A percentile compares a stretch with the other conserved stretches of the same genome.
These are phyloP conservation scores for Pseudevernia furfuracea DNA, from an alignment of 495 filamentous ascomycete genomes.

Conservation along the genomic window DNA sequence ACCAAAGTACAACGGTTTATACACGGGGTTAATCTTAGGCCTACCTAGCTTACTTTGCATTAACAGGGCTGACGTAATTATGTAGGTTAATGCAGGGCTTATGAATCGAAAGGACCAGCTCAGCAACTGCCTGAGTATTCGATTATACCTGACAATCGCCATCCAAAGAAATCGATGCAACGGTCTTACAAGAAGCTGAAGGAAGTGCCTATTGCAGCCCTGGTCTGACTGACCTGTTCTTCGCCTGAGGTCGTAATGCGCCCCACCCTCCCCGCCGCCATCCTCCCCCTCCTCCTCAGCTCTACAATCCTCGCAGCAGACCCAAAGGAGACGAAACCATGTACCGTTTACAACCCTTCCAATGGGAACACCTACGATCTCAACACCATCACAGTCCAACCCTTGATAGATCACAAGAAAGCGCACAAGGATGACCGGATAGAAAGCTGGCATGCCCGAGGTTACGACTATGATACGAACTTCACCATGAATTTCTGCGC, in stretches of 20 bases:
- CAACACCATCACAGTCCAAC: constrained; percentile 57
- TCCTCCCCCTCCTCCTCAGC: constrained; percentile 31
- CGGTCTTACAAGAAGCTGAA: background rate
- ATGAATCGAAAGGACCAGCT: background rate
- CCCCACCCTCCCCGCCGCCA: constrained; percentile 22
- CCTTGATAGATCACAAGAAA: constrained; percentile 50
- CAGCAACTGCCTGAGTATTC: constrained; percentile 11
- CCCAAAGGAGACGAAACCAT: constrained; percentile 48
- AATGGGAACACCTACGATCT: constrained; percentile 87
- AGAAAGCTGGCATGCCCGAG: constrained; percentile 74
- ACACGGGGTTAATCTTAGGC: no score
- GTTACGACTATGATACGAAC: constrained; percentile 79
- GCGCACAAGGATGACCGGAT: constrained; percentile 50
- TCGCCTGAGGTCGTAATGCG: constrained; percentile 12
- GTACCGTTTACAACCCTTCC: constrained; percentile 67
- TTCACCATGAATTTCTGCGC: constrained; percentile 95
- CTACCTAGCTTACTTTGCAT: constrained; percentile 1
- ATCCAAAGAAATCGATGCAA: background rate
- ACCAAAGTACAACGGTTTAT: no score
- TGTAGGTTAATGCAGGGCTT: background rate
- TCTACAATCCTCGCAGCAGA: constrained; percentile 31
- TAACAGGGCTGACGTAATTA: background rate
- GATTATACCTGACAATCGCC: background rate
- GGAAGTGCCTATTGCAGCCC: background rate
- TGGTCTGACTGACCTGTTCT: background rate